Evolutionary conservation across 768 basidiomycete species (phyloP), one percentile per base, ranked within the genome.

Genomic region (Macrocybe gigantea): DNA sequence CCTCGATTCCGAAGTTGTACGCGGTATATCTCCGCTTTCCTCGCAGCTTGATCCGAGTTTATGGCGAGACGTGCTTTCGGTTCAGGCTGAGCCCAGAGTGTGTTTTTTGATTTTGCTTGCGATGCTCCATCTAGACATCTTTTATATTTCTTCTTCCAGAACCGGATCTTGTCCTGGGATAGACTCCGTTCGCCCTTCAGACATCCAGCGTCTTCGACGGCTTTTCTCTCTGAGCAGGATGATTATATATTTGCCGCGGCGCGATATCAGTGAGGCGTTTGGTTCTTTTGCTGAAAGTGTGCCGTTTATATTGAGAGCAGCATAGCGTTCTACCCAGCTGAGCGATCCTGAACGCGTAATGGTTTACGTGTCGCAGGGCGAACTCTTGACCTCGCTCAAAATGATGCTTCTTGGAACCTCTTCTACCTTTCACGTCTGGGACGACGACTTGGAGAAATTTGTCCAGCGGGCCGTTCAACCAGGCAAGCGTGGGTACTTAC

Each of bases 191-290:
- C 68, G 5, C 62, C 64, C 3, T 66, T 64, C 45, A 54, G 59
- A 1, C 51, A 49, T 4, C 51, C 51, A 9, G 59, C 70, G 7
- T 60, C 64, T 12, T 64, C 69, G 0, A 74, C 80, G 0, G 69
- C 82, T 0, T 85, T 89, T 56, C 63, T 91, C 15, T 85, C 87
- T 5, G 86, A 89, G 59, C 85, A 88, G 60, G 67, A 76, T 47
- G 58, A 62, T 36, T 53, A 67, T 7, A 61, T 79, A 5, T 80
- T 78, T 49, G 72, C 78, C 5, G 73, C 80, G 7, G 76, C 79
- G n/a, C 72, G 77, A 60, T 69, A 82, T 49, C 67, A 77, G 87
- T 88, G 55, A 65, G 81, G 64, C 41, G 12, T 36, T 48, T 33
- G 33, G 40, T 10, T 45, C 6, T 37, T 22, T 12, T 34, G 12